These are phyloP conservation scores for Peltaster fructicola DNA, from an alignment of 2,329 filamentous ascomycete genomes.

Conservation along the genomic window DNA sequence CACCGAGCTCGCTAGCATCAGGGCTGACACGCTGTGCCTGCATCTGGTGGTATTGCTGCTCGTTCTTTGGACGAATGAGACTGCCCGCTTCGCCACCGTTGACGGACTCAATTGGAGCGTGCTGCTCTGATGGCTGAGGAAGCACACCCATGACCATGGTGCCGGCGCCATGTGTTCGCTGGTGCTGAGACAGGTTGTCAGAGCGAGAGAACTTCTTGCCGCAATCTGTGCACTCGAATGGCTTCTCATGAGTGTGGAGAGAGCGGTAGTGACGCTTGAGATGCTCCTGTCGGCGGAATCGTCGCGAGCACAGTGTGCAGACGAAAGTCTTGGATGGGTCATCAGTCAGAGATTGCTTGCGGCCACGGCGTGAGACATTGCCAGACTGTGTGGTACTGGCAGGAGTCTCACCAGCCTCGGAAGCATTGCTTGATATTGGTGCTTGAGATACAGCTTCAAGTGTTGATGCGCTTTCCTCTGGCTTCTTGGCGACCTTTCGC, in stretches of 20 bases:
- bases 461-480: conserved; percentile 30
- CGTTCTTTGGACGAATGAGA: conserved; percentile 18
- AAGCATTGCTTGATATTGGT: conserved; percentile 21
- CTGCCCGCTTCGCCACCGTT: conserved; percentile 19
- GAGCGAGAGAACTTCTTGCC: conserved; percentile 98
- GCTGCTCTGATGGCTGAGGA: conserved; percentile 12
- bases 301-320: conserved; percentile 87
- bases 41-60: conserved; percentile 10
- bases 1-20: conserved; percentile 51
- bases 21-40: conserved; percentile 14
- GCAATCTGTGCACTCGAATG: conserved; percentile 92
- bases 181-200: conserved; percentile 92
- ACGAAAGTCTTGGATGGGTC: conserved; percentile 98
- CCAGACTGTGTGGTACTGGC: conserved; percentile 13
- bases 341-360: conserved; percentile 95
- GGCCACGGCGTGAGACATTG: conserved; percentile 74
- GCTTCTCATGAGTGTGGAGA: conserved; percentile 96
- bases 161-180: conserved; percentile 78
- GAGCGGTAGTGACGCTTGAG: conserved; percentile 97
- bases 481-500: conserved; percentile 16
- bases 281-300: conserved; percentile 95
- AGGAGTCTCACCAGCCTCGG: conserved; percentile 13
- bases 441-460: conserved; percentile 19
- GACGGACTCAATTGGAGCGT: conserved; percentile 16
- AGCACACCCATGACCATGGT: conserved; percentile 83